Percentiles rank a stretch among this genome's conserved stretches.
These are phyloP conservation scores for Flaveria trinervia DNA, from an alignment of 129 eudicot species.

Conservation along the genomic window DNA sequence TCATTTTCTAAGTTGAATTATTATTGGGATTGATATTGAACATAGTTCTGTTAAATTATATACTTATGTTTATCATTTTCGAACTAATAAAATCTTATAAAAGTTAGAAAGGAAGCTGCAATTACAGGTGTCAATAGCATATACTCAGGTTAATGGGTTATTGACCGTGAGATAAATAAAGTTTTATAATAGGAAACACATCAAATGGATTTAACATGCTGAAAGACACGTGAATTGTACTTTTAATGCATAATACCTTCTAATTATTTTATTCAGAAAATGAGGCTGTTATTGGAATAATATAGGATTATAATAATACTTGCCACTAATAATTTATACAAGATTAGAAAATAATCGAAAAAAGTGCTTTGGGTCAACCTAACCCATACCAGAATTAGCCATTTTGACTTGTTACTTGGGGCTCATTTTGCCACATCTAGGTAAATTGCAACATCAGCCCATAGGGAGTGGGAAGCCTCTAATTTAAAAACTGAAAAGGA, in stretches of 20 bases:
- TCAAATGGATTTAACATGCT: not conserved
- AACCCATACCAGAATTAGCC: not conserved
- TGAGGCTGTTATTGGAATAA: not conserved
- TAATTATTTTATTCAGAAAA: not conserved
- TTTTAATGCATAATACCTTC: not conserved
- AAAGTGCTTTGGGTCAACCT: not conserved
- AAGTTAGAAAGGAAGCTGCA: not conserved
- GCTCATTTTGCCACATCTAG: not conserved
- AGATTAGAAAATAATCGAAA: not conserved
- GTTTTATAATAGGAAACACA: not conserved
- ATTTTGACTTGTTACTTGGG: not conserved
- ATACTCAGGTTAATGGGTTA: not conserved
- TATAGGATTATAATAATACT: not conserved
- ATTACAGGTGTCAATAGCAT: not conserved
- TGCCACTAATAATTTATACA: not conserved
- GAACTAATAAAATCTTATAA: not conserved
- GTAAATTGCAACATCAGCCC: not conserved
- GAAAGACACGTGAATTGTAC: not conserved
- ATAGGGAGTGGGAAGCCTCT: no score
- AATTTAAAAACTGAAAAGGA: no score
- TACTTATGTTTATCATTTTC: not conserved
- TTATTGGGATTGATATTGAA: not conserved
- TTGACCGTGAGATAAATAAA: no score
- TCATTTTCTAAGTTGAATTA: conserved; percentile 3
- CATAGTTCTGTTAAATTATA: conserved; percentile 6